Base-by-base conservation (phyloP, 257 asterid species). In the Primulina huaijiensis region DNA sequence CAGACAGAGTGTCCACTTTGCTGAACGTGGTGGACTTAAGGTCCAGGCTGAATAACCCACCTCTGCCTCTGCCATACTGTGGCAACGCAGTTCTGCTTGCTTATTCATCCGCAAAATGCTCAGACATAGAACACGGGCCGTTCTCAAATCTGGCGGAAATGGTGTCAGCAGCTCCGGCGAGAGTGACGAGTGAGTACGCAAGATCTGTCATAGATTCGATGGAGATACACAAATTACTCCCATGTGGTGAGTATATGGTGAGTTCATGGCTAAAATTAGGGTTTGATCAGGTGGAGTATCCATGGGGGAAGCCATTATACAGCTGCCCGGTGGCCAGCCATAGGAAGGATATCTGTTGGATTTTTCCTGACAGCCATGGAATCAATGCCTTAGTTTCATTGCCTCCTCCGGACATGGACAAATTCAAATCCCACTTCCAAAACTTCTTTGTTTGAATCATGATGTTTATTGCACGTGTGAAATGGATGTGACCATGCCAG, bases 221-320 rank as follows among this genome's bases (percentile, higher is more conserved):
- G 67, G 96, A 91, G 72, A 34, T 87, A 0, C 71, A 87, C 73
- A 83, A 77, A n/a, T 95, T 95, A 65, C 73, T 89, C 2, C 97
- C 97, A 0, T 79, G 82, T 55, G 97, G 97, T 0, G 97, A 91
- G 21, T 87, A 87, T 27, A 75, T 89, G 76, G 70, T 91, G 52
- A 89, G 93, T 8, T 89, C 97, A 0, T 89, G 92, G 97, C 60
- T 92, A 87, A 75, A 82, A 23, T 71, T 91, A 68, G 89, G 95
- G 52, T 87, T 89, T 50, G 78, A 83, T 6, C 76, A 81, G 12
- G 82, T 81, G 75, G 88, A 33, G 63, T 89, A 72, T 38, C 95
- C 97, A 2, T 89, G 97, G 97, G 97, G 96, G 0, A 87, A 83
- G 71, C 83, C 91, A 1, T 62, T 71, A 65, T 86, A 84, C 38